Evolutionary conservation across 2,329 filamentous ascomycete species (phyloP), one percentile per base, ranked within the genome.

Genomic region (Talaromyces sp.): DNA sequence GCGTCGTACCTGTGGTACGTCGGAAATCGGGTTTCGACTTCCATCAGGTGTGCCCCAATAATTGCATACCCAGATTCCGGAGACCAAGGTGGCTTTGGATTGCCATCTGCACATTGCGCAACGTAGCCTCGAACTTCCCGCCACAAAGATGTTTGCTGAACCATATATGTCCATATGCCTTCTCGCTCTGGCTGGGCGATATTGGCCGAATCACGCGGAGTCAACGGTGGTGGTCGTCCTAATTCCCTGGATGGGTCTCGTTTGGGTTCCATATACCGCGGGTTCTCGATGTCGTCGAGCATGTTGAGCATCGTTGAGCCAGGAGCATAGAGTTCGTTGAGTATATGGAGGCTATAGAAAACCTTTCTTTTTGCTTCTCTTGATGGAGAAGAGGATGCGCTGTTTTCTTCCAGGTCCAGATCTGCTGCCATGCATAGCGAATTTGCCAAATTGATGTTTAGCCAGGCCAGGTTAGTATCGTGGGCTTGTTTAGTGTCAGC

Each of bases 11-110:
- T 62, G 59, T 68, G 64, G 47, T 59, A 61, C 9, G 63, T 65
- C 5, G 68, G 68, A 33, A 69, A 63, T 23, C 60, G 57, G n/a
- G 65, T 67, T 57, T 69, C 68, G 14, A 68, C 56, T 14, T 69
- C 65, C 64, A 68, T 66, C 16, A 69, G 44, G 54, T 68, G 63
- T 3, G 67, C 60, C 5, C 61, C 56, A 8, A 69, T 68, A 3
- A 67, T 58, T 18, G 66, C 59, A 51, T 69, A 68, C 4, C 62
- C 63, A 9, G 68, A 69, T 50, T 68, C 65, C 30, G 63, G 59
- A 10, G 63, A 60, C 68, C 68, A 69, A 1, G 68, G 68, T 6
- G 61, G 61, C 33, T 60, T 63, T n/a, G 58, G 58, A 18, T 56
- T 60, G 14, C 59, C 57, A 56, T 64, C 58, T 12, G 64, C 65